Conservation (phyloP, 164 flowering plant species). For the Chloranthus sessilifolius region DNA sequence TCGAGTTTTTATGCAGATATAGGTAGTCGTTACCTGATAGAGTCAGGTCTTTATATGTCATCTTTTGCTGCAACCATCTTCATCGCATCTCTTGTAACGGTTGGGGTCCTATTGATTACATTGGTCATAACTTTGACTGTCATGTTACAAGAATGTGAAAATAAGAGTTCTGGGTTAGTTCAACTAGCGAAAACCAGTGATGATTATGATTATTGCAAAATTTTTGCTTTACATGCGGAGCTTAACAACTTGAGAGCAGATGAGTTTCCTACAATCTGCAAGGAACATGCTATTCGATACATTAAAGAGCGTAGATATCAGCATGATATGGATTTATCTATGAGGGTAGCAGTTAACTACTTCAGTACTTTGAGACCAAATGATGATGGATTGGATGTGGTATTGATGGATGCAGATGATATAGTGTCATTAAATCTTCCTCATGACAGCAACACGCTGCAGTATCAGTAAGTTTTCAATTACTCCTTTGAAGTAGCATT, state of each 20-base stretch:
- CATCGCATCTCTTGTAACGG: conserved; percentile 38
- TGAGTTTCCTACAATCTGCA: conserved; percentile 43
- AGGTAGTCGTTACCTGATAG: conserved; percentile 41
- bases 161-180: conserved; percentile 34
- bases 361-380: conserved; percentile 27
- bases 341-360: conserved; percentile 28
- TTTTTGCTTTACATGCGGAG: conserved; percentile 37
- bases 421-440: conserved; percentile 20
- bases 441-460: conserved; percentile 9
- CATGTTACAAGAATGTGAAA: conserved; percentile 61
- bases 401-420: conserved; percentile 60
- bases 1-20: conserved; percentile 23
- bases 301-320: conserved; percentile 39
- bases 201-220: conserved; percentile 36
- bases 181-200: conserved; percentile 20
- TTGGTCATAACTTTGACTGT: conserved; percentile 41
- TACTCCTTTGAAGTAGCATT: neutral
- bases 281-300: conserved; percentile 26
- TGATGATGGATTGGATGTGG: conserved; percentile 38
- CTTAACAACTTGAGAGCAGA: conserved; percentile 34
- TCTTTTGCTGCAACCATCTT: conserved; percentile 61
- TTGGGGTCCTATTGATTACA: conserved; percentile 43
- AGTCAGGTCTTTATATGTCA: conserved; percentile 51
- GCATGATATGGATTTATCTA: conserved; percentile 34
- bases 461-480: conserved; percentile 29